Evolutionary conservation across 345 rosid species (phyloP).

Genomic region (Eucalyptus victrix): DNA sequence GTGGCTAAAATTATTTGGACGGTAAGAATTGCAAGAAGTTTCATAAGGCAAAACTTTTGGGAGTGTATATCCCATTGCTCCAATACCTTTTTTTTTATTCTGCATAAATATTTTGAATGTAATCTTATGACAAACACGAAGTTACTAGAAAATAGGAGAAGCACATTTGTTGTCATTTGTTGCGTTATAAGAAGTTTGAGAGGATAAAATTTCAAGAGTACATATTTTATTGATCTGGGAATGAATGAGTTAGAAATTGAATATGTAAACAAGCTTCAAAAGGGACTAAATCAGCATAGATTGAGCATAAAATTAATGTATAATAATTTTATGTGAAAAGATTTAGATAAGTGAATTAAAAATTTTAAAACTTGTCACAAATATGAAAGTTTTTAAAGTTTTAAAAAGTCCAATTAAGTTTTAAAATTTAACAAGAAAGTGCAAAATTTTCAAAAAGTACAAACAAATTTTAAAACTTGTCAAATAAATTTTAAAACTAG

Average conservation of each 20-base stretch:
- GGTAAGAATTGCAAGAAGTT: background rate
- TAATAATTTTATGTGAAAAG: too few species aligned
- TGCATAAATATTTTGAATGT: background rate
- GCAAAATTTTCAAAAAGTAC: rapidly evolving
- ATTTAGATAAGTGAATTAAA: too few species aligned
- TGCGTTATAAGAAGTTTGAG: rapidly evolving
- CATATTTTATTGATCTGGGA: background rate
- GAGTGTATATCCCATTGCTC: background rate
- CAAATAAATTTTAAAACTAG: rapidly evolving
- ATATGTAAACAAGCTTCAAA: background rate
- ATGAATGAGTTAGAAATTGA: background rate
- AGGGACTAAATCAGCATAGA: background rate
- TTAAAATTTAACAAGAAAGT: too few species aligned
- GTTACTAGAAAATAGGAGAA: background rate
- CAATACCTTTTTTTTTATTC: background rate
- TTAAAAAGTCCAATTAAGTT: too few species aligned
- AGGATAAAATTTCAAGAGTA: background rate
- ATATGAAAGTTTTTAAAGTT: too few species aligned
- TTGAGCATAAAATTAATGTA: background rate
- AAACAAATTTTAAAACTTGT: too few species aligned
- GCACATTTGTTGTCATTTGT: background rate
- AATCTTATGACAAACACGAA: background rate
- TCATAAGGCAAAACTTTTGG: too few species aligned
- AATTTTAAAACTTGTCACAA: rapidly evolving
- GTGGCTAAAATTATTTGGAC: background rate